Conservation (phyloP, 2,329 filamentous ascomycete genomes). For the Aspergillus pseudonomiae region DNA sequence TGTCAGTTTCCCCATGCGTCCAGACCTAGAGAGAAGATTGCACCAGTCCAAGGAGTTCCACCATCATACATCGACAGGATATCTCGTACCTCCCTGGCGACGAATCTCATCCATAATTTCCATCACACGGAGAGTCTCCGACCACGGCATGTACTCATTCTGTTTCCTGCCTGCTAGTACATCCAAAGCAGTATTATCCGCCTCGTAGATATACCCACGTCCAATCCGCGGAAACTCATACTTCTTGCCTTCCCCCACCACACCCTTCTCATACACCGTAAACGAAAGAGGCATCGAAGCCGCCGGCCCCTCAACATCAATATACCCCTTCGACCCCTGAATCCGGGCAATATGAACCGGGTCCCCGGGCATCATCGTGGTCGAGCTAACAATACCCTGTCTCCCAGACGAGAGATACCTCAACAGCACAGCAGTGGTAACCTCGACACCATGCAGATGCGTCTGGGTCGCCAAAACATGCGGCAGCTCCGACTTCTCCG, state of each 20-base stretch:
- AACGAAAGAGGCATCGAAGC: slow-evolving; percentile 1
- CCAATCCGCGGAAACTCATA: slow-evolving; percentile 21
- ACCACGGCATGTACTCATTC: slow-evolving; percentile 50
- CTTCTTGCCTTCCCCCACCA: slow-evolving; percentile 28
- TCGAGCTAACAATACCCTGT: slow-evolving; percentile 49
- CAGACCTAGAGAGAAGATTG: neutral
- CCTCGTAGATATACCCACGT: slow-evolving; percentile 39
- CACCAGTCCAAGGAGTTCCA: neutral
- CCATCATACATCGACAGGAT: slow-evolving; percentile 13
- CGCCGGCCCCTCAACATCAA: slow-evolving; percentile 1
- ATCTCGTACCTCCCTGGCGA: slow-evolving; percentile 34
- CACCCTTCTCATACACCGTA: slow-evolving; percentile 3
- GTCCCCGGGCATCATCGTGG: slow-evolving; percentile 24
- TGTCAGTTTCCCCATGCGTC: neutral
- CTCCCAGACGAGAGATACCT: slow-evolving; percentile 43
- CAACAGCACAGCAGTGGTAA: slow-evolving; percentile 43
- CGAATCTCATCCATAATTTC: slow-evolving; percentile 53
- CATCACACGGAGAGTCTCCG: slow-evolving; percentile 51
- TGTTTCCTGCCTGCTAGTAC: slow-evolving; percentile 39
- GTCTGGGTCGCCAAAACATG: slow-evolving; percentile 15
- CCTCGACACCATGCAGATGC: slow-evolving; percentile 31
- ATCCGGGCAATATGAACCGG: slow-evolving; percentile 8
- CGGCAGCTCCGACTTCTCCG: slow-evolving; percentile 7
- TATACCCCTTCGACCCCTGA: slow-evolving; percentile 24
- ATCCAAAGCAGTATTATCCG: slow-evolving; percentile 31